Evolutionary conservation across 176 grass and related monocot genomes (phyloP).

Genomic region (Musa schizocarpa): DNA sequence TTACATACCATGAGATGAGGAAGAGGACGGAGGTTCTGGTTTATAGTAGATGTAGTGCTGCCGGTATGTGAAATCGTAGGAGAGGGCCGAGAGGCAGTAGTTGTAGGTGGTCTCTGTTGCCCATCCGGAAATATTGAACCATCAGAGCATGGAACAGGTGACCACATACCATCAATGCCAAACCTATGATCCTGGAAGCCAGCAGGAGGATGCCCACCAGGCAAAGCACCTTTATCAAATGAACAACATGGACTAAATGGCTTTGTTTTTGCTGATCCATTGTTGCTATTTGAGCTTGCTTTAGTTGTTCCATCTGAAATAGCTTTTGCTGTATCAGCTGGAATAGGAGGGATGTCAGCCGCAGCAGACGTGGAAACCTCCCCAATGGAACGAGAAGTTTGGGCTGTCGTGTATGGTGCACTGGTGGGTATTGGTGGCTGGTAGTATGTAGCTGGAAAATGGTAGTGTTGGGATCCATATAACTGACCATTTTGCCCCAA

Average conservation of each 20-base stretch:
- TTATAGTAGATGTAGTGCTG: background rate
- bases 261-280: conserved; percentile 7
- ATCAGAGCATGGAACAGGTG: conserved; percentile 18
- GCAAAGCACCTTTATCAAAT: conserved; percentile 1
- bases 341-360: background rate
- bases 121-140: conserved; percentile 13
- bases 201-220: background rate
- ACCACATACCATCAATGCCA: conserved; percentile 12
- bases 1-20: conserved; percentile 7
- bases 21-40: conserved; percentile 2
- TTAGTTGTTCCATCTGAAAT: background rate
- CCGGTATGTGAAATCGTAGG: background rate
- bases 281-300: background rate
- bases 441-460: conserved; percentile 20
- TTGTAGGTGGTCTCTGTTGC: conserved; percentile 6
- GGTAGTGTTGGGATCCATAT: conserved; percentile 57
- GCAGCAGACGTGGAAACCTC: conserved; percentile 7
- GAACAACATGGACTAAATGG: background rate
- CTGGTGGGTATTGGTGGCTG: conserved; percentile 14
- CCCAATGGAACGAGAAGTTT: background rate
- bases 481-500: conserved; percentile 46
- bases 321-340: conserved; percentile 5
- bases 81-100: conserved; percentile 1
- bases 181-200: conserved; percentile 11
- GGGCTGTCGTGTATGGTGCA: conserved; percentile 7